phyloP scores from a whole-genome alignment of 352 stramenopile genomes.

The Phytophthora ohioensis region DNA sequence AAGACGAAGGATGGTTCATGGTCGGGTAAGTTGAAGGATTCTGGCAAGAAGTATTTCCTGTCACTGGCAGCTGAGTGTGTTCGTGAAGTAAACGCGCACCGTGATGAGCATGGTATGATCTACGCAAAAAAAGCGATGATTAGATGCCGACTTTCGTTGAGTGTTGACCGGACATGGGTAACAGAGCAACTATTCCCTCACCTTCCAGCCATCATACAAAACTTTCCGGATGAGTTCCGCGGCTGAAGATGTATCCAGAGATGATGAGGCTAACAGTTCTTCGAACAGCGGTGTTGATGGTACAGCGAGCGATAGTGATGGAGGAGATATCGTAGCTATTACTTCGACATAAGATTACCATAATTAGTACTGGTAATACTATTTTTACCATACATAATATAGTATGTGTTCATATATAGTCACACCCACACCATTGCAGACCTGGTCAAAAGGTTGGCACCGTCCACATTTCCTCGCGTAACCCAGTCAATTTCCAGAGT shows the following conservation, averaged over 20 bases:
- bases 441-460: no score
- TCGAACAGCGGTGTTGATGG: no score
- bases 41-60: conserved; percentile 1
- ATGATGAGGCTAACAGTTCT: not conserved
- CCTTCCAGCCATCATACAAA: not conserved
- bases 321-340: not conserved
- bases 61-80: not conserved
- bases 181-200: not conserved
- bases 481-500: no score
- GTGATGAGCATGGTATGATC: conserved; percentile 21
- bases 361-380: not conserved
- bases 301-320: not conserved
- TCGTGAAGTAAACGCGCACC: not conserved
- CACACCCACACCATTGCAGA: not conserved
- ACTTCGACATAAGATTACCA: not conserved
- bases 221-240: not conserved
- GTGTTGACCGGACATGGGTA: not conserved
- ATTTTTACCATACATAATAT: conserved; percentile 3
- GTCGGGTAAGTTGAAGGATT: not conserved
- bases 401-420: conserved; percentile 1
- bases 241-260: not conserved
- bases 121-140: conserved; percentile 50
- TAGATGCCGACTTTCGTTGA: conserved; percentile 16
- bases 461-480: no score
- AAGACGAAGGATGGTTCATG: not conserved